Base-by-base conservation (phyloP, 2,329 filamentous ascomycete species). In the Teratosphaeria pseudoeucalypti region DNA sequence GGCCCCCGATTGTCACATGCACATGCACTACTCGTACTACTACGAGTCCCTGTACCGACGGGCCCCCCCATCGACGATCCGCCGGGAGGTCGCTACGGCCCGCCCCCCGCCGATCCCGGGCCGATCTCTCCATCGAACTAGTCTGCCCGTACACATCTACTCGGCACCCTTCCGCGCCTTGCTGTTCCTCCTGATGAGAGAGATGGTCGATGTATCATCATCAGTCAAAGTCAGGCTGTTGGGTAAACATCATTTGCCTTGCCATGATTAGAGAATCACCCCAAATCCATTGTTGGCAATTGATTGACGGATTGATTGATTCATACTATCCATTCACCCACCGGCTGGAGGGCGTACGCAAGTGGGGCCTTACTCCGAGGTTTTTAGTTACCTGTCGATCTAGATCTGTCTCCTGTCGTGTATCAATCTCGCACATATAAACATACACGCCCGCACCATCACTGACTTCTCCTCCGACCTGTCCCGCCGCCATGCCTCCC, bases 401-500 rank as follows among this genome's bases (percentile, higher is more conserved):
- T n/a, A n/a, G n/a, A 49, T 49, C 16, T 26, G 16, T 23, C 16
- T 19, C 43, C 19, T 19, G n/a, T 49, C 43, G 43, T 23, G 7
- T 26, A 49, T 23, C 16, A 6, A 19, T 49, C 3, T 49, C 43
- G n/a, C n/a, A 49, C 4, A 43, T 43, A 32, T 39, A 1, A 2
- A 14, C 37, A 32, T 39, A 6, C 37, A 1, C 37, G 12, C 37
- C 16, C 11, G 12, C 37, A 14, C 16, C 34, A 39, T n/a, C 16
- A n/a, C 11, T 43, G 14, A 16, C 12, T 43, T 16, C 34, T 16
- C 34, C 34, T 12, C 16, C 34, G 23, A 53, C 23, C 6, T 23
- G 37, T 32, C 37, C 12, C 11, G 23, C 23, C 26, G 26, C 14
- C 16, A 70, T 70, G 68, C 58, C 64, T 14, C 66, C 65, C 23